Evolutionary conservation across 352 stramenopile species (phyloP).

Genomic region (Thalassiosira oceanica): DNA sequence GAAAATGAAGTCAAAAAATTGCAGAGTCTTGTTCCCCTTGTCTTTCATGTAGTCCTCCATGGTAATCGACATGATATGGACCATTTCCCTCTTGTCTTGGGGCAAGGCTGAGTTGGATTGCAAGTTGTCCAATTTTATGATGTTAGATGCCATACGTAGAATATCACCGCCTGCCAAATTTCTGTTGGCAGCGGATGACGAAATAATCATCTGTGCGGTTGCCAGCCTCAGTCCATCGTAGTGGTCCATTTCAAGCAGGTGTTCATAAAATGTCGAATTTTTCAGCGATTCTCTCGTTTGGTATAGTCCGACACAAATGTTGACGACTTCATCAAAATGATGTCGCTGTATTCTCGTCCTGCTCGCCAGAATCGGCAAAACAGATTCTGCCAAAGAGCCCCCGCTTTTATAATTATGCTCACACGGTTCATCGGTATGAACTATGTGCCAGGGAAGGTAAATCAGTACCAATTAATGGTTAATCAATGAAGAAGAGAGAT

Average conservation of each 20-base stretch:
- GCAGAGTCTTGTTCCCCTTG: constrained; percentile 18
- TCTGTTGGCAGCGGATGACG: constrained; percentile 15
- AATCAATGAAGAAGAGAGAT: too few relatives aligned
- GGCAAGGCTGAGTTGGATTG: background rate
- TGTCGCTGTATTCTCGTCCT: background rate
- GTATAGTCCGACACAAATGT: constrained; percentile 22
- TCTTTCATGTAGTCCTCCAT: constrained; percentile 37
- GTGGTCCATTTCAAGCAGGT: constrained; percentile 13
- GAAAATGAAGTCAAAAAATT: constrained; percentile 44
- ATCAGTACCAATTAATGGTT: background rate
- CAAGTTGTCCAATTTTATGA: constrained; percentile 39
- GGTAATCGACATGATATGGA: constrained; percentile 31
- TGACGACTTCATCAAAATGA: constrained; percentile 8
- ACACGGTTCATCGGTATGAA: constrained; percentile 38
- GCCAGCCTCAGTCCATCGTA: constrained; percentile 20
- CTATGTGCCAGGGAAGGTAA: constrained; percentile 19
- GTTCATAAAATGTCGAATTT: constrained; percentile 38
- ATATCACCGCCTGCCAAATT: constrained; percentile 36
- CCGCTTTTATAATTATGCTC: constrained; percentile 12
- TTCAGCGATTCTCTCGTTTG: background rate
- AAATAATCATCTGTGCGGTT: constrained; percentile 38
- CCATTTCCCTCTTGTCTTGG: constrained; percentile 1
- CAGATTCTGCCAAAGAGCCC: constrained; percentile 17
- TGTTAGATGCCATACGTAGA: constrained; percentile 38
- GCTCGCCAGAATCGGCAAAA: constrained; percentile 17